phyloP scores from a whole-genome alignment of 768 basidiomycete genomes.

The Boletellus emodensis region DNA sequence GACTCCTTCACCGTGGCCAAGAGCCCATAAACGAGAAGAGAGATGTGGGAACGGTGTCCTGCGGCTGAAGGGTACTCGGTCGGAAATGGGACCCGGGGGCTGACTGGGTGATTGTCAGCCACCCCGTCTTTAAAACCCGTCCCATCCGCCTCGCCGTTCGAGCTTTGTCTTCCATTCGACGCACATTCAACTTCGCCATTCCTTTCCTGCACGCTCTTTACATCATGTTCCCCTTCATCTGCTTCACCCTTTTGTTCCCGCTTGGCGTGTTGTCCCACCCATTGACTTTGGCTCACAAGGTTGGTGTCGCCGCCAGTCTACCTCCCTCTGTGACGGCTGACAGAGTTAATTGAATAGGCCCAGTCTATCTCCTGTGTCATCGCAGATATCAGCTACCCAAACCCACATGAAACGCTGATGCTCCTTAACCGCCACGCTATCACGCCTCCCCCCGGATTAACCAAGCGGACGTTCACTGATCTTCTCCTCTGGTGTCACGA shows the following conservation, averaged over 20 bases:
- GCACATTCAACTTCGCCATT: not conserved
- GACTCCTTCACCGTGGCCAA: too few relatives aligned
- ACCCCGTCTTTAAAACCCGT: not conserved
- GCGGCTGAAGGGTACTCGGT: too few relatives aligned
- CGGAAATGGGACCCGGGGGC: too few relatives aligned
- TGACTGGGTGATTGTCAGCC: not conserved
- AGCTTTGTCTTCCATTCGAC: too few relatives aligned
- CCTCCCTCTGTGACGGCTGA: not conserved
- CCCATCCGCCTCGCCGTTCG: too few relatives aligned
- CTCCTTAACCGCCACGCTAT: constrained; percentile 23
- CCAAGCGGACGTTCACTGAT: constrained; percentile 21
- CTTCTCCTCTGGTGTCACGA: constrained; percentile 30
- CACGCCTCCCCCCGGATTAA: constrained; percentile 21
- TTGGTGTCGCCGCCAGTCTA: not conserved
- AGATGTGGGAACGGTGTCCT: too few relatives aligned
- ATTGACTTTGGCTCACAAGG: constrained; percentile 8
- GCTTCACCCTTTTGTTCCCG: constrained; percentile 18
- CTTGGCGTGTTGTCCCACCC: constrained; percentile 19
- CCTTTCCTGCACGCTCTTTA: constrained; percentile 9
- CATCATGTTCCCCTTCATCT: constrained; percentile 21
- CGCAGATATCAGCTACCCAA: constrained; percentile 24
- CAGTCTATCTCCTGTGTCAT: constrained; percentile 21
- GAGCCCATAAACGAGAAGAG: too few relatives aligned
- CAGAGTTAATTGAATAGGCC: constrained; percentile 1
- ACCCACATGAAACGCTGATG: constrained; percentile 18